Evolutionary conservation across 2,329 filamentous ascomycete genomes (phyloP).

Genomic region (Beauveria asiatica): DNA sequence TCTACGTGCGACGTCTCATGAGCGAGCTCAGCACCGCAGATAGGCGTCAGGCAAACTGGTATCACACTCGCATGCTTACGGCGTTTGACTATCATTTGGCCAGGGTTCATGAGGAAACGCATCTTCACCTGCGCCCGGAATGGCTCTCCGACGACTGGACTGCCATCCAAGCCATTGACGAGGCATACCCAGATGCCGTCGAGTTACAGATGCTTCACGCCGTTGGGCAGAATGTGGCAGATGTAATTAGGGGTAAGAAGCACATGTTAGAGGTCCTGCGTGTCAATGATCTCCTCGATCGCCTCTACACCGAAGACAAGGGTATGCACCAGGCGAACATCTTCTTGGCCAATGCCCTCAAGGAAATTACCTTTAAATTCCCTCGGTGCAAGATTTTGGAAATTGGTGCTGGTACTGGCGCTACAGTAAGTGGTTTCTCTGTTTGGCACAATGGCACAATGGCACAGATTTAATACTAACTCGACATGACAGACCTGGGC

Average conservation of each 20-base stretch:
- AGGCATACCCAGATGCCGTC: constrained; percentile 8
- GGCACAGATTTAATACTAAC: background rate
- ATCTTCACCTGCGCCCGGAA: background rate
- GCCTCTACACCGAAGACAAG: constrained; percentile 13
- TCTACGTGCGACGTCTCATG: background rate
- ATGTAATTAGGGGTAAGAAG: constrained; percentile 10
- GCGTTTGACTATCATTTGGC: background rate
- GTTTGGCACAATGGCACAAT: too few species aligned
- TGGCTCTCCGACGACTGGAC: background rate
- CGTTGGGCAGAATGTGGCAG: constrained; percentile 10
- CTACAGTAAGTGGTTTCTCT: background rate
- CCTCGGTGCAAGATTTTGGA: constrained; percentile 10
- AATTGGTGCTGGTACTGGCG: constrained; percentile 11
- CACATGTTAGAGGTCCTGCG: constrained; percentile 13
- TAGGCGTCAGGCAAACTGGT: background rate
- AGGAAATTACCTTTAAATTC: constrained; percentile 12
- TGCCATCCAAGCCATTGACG: background rate
- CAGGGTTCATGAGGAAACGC: background rate
- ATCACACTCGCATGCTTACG: background rate
- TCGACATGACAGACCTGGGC: background rate
- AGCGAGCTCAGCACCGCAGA: background rate
- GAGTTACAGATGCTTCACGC: constrained; percentile 13
- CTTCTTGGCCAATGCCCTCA: constrained; percentile 9
- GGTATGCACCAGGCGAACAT: constrained; percentile 10
- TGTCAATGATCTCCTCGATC: constrained; percentile 12